phyloP scores from a whole-genome alignment of 2,329 filamentous ascomycete species.

The Verticillium dahliae region DNA sequence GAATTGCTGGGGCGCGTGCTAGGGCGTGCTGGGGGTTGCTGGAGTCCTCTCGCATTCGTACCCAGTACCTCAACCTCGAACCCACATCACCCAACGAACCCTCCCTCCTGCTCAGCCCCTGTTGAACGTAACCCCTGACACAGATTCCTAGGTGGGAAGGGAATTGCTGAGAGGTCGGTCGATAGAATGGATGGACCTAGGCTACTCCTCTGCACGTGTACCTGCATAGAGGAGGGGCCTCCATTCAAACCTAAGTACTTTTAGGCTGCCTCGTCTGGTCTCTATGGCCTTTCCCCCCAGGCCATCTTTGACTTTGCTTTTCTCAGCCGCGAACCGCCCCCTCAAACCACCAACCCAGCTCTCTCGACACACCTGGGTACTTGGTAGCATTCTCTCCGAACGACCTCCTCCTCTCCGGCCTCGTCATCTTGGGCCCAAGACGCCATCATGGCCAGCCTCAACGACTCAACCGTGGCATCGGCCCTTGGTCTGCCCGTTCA shows the following conservation, averaged over 20 bases:
- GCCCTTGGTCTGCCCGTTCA: slow-evolving; percentile 29
- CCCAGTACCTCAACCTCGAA: background rate
- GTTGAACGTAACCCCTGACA: background rate
- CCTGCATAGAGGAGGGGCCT: too few species aligned
- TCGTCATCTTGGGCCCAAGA: background rate
- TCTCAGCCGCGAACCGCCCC: too few species aligned
- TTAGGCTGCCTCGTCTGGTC: too few species aligned
- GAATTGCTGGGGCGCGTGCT: background rate
- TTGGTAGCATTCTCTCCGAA: too few species aligned
- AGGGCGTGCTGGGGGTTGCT: background rate
- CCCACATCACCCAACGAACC: background rate
- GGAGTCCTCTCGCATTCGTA: background rate
- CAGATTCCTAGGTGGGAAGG: background rate
- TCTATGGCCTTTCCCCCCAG: too few species aligned
- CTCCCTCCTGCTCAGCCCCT: background rate
- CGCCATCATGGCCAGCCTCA: background rate
- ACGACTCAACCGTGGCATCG: background rate
- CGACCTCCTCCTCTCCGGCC: background rate
- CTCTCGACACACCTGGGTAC: too few species aligned
- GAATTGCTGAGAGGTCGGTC: too few species aligned
- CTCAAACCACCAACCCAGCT: too few species aligned
- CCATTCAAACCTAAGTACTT: too few species aligned
- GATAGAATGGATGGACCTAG: too few species aligned
- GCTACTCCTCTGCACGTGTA: too few species aligned
- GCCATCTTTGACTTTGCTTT: too few species aligned